Percentiles rank a stretch among this genome's conserved stretches.
Conservation (phyloP, 495 filamentous ascomycete species). For the Chaetomium cochliodes region DNA sequence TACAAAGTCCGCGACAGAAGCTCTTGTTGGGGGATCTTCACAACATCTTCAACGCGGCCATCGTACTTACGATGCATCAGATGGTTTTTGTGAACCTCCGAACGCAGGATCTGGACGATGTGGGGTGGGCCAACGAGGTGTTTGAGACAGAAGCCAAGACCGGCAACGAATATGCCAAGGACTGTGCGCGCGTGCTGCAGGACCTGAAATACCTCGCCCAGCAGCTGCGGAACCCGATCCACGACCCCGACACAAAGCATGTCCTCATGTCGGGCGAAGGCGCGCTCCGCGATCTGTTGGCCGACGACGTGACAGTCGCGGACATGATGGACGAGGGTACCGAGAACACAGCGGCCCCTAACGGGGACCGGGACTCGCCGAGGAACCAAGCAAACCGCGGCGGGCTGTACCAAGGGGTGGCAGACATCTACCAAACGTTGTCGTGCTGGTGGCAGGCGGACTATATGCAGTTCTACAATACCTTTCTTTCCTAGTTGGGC, state of each 20-base stretch:
- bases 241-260: conserved; percentile 23
- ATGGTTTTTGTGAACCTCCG: conserved; percentile 34
- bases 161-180: conserved; percentile 31
- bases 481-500: conserved; percentile 21
- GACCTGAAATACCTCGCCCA: conserved; percentile 30
- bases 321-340: conserved; percentile 2
- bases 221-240: conserved; percentile 28
- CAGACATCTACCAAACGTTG: conserved; percentile 11
- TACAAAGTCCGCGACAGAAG: conserved; percentile 26
- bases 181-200: conserved; percentile 31
- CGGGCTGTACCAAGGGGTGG: conserved; percentile 6
- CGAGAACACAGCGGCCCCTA: background rate
- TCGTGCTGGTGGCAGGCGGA: conserved; percentile 14
- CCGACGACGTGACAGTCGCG: background rate
- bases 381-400: background rate
- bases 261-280: conserved; percentile 7
- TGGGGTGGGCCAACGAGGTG: conserved; percentile 33
- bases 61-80: conserved; percentile 42
- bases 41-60: conserved; percentile 47
- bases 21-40: conserved; percentile 42
- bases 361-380: background rate
- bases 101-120: conserved; percentile 27
- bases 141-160: conserved; percentile 31
- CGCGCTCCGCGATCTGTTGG: conserved; percentile 6
- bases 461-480: conserved; percentile 18